Conservation (phyloP, 2,329 filamentous ascomycete species). For the Apiospora phragmitis region DNA sequence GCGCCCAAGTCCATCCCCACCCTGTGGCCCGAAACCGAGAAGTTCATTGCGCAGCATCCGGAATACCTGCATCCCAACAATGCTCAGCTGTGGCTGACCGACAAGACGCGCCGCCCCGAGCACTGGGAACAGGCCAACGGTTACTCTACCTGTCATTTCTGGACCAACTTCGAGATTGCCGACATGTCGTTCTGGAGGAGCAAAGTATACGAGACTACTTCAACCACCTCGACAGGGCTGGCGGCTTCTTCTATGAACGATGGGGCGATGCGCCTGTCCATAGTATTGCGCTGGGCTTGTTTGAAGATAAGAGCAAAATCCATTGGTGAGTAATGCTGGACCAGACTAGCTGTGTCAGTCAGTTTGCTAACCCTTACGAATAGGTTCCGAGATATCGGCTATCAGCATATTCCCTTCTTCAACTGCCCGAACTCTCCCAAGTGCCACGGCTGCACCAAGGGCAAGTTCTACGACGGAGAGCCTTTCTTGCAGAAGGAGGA, state of each 20-base stretch:
- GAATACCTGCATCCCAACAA: constrained; percentile 81
- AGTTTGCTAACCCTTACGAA: constrained; percentile 6
- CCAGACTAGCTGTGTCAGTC: not conserved
- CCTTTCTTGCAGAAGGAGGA: constrained; percentile 85
- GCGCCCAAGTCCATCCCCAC: constrained; percentile 81
- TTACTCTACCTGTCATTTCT: constrained; percentile 98
- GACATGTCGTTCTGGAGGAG: constrained; percentile 93
- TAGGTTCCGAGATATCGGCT: constrained; percentile 99
- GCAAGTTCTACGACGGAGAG: constrained; percentile 86
- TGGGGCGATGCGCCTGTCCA: constrained; percentile 99
- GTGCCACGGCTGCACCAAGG: constrained; percentile 83
- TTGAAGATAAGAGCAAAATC: constrained; percentile 86
- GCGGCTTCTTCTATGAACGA: constrained; percentile 97
- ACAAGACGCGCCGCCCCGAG: constrained; percentile 72
- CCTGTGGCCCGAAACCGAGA: constrained; percentile 93
- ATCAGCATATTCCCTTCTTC: constrained; percentile 97
- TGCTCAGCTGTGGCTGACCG: constrained; percentile 84
- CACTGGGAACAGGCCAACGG: constrained; percentile 82
- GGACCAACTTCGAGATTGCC: constrained; percentile 97
- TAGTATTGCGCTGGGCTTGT: constrained; percentile 87
- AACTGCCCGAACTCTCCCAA: constrained; percentile 98
- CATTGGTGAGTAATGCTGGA: constrained; percentile 69
- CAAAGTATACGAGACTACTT: constrained; percentile 94
- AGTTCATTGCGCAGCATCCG: constrained; percentile 84
- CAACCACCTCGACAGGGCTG: constrained; percentile 87